These are phyloP conservation scores for Pleurotus salmoneostramineus DNA, from an alignment of 768 basidiomycete genomes.

Conservation along the genomic window DNA sequence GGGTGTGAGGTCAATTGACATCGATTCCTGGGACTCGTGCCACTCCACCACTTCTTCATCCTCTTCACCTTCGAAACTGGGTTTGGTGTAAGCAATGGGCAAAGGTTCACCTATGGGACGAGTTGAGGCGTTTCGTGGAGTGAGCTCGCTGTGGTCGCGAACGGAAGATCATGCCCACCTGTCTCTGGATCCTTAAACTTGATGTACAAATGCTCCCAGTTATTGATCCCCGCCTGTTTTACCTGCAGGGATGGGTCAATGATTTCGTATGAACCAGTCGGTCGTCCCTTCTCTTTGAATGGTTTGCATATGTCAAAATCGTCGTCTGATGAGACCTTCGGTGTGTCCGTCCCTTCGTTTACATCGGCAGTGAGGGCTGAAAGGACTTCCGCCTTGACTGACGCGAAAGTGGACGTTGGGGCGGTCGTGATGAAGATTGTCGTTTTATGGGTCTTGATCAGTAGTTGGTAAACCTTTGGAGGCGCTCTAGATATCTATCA, in stretches of 20 bases:
- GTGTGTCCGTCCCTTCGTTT: constrained; percentile 25
- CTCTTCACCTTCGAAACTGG: constrained; percentile 52
- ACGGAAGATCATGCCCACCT: constrained; percentile 40
- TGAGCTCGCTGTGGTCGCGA: not conserved
- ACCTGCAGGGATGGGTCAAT: constrained; percentile 39
- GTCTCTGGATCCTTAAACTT: constrained; percentile 57
- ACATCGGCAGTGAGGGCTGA: constrained; percentile 55
- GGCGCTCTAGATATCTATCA: constrained; percentile 47
- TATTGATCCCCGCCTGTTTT: constrained; percentile 46
- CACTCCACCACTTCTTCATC: constrained; percentile 42
- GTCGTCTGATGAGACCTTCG: constrained; percentile 23
- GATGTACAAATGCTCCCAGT: constrained; percentile 68
- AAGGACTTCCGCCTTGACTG: constrained; percentile 61
- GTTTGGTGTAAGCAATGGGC: constrained; percentile 56
- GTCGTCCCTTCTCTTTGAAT: constrained; percentile 42
- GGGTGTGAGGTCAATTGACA: constrained; percentile 12
- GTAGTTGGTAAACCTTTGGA: constrained; percentile 63
- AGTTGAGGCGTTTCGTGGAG: not conserved
- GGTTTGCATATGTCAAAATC: constrained; percentile 62
- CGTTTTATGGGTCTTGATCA: constrained; percentile 72
- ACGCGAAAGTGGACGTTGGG: constrained; percentile 49
- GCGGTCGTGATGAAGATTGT: constrained; percentile 57
- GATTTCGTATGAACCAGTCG: constrained; percentile 38
- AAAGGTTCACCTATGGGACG: constrained; percentile 44
- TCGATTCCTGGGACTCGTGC: constrained; percentile 15